Conservation (phyloP, 495 filamentous ascomycete genomes). For the Eremomyces bilateralis region DNA sequence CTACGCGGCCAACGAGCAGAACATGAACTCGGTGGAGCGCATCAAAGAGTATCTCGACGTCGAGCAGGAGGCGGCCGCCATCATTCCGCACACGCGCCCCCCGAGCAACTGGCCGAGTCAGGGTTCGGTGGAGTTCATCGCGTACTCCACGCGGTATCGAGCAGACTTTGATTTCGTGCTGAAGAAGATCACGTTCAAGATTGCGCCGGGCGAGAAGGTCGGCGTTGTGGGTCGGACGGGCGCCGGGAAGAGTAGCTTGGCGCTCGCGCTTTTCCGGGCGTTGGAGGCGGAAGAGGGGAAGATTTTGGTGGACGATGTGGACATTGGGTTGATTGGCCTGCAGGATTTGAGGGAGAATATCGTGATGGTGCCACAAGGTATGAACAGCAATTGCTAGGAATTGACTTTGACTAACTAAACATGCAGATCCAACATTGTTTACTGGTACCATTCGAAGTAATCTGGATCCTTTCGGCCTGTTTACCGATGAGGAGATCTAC, state of each 20-base stretch:
- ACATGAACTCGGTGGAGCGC: constrained; percentile 99
- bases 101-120: constrained; percentile 62
- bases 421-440: constrained; percentile 73
- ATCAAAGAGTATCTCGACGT: constrained; percentile 94
- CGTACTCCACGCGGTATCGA: constrained; percentile 78
- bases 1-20: constrained; percentile 93
- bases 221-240: constrained; percentile 94
- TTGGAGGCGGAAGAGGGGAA: constrained; percentile 79
- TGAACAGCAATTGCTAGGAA: background rate
- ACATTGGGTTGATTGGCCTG: constrained; percentile 73
- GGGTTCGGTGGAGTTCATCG: constrained; percentile 67
- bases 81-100: constrained; percentile 63
- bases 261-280: constrained; percentile 90
- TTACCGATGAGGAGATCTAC: constrained; percentile 85
- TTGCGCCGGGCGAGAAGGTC: constrained; percentile 74
- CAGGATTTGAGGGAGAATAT: constrained; percentile 82
- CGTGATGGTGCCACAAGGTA: constrained; percentile 81
- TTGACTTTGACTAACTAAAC: background rate
- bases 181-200: constrained; percentile 63
- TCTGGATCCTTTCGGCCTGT: constrained; percentile 79
- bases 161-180: constrained; percentile 72
- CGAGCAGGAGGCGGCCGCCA: constrained; percentile 68
- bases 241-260: constrained; percentile 90
- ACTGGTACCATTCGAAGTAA: constrained; percentile 89
- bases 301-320: constrained; percentile 76